Conservation (phyloP, 768 basidiomycete species). For the Podaxis pistillaris region DNA sequence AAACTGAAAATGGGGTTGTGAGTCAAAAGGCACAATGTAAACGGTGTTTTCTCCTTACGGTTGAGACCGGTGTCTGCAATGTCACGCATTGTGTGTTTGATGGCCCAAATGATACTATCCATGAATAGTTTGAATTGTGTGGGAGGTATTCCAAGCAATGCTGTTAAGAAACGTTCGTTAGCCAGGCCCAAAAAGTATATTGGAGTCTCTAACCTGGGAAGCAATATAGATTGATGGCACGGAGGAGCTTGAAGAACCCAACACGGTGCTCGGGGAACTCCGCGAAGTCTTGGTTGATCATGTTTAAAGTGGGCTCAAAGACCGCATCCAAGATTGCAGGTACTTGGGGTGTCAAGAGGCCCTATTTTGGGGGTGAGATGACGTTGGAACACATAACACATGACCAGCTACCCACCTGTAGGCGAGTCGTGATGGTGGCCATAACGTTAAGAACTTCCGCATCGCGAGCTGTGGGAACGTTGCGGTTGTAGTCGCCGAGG, state of each 20-base stretch:
- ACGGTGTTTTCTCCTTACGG: slow-evolving; percentile 42
- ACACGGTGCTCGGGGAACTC: slow-evolving; percentile 97
- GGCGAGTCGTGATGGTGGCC: slow-evolving; percentile 86
- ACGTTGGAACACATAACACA: neutral
- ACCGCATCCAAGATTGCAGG: slow-evolving; percentile 94
- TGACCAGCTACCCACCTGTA: slow-evolving; percentile 64
- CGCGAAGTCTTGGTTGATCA: slow-evolving; percentile 99
- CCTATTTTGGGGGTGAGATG: slow-evolving; percentile 40
- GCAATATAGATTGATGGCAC: slow-evolving; percentile 89
- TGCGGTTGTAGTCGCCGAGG: slow-evolving; percentile 94
- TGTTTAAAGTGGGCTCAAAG: slow-evolving; percentile 93
- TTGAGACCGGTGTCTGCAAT: slow-evolving; percentile 91
- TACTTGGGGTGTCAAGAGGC: slow-evolving; percentile 88
- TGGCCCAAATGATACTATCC: slow-evolving; percentile 99
- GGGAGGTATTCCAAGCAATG: slow-evolving; percentile 84
- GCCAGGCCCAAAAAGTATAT: slow-evolving; percentile 6
- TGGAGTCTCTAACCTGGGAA: slow-evolving; percentile 74
- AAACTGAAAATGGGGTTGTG: slow-evolving; percentile 50
- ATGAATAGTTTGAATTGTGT: slow-evolving; percentile 95
- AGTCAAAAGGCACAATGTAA: slow-evolving; percentile 6
- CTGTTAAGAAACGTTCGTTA: slow-evolving; percentile 33
- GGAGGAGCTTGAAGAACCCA: slow-evolving; percentile 94
- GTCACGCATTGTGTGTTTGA: slow-evolving; percentile 99
- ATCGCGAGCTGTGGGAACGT: slow-evolving; percentile 90
- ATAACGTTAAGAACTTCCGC: slow-evolving; percentile 97